Base-by-base conservation (phyloP, 2,329 filamentous ascomycete species). In the Xylaria sp. region DNA sequence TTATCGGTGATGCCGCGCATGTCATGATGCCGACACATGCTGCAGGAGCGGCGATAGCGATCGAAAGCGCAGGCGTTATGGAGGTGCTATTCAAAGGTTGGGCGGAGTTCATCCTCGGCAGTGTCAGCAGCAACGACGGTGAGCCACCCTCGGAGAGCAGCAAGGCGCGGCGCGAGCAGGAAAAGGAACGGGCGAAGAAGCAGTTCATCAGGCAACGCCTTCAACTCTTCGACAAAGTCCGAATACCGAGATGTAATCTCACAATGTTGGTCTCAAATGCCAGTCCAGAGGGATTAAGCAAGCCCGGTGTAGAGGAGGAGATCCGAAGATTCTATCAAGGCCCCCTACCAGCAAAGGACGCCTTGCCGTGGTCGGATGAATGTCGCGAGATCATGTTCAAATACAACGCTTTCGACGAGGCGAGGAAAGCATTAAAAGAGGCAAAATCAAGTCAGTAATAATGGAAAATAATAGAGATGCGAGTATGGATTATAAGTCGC, bases 1-100 rank as follows among this genome's bases (percentile, higher is more conserved):
- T 66, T 8, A 55, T 66, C 0, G 64, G 64, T 2, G 64, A 66
- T 30, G 57, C 60, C 10, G 63, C 61, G 2, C 64, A 66, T 23
- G 57, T 63, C n/a, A 66, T 66, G 64, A 16, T 66, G 52, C 64
- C 64, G 9, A 65, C 64, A 2, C 63, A 66, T 52, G 64, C 63
- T 1, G 64, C 64, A 8, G 64, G 63, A 3, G 42, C 52, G 4
- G 59, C 60, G 0, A 37, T 63, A 7, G 61, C 61, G 2, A 59
- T 66, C 5, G 64, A 66, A 58, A 63, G 62, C 18, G 61, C 64
- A 4, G 54, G 60, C 18, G 58, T 59, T 49, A 11, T 66, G 16
- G 62, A 64, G 56, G 53, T 55, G 4, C 37, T 64, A 49, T 62
- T 66, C 9, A 53, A 13, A 9, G 54, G 30, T 6, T 34, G 58